Evolutionary conservation across 1,139 yeast genomes (phyloP).

Genomic region (Candida dubliniensis): DNA sequence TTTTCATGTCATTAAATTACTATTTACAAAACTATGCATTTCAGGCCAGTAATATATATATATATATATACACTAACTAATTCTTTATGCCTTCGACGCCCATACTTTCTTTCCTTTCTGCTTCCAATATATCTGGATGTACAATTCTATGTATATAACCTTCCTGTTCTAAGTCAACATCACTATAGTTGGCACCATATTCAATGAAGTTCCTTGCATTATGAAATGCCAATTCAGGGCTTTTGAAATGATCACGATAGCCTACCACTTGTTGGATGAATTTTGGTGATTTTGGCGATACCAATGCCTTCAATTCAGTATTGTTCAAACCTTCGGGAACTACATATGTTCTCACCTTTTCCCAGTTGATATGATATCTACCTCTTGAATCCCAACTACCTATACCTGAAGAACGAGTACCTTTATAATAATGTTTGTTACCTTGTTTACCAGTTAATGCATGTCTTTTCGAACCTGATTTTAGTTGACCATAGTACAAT

Average conservation of each 20-base stretch:
- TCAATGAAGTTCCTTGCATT: conserved; percentile 75
- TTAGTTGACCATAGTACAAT: conserved; percentile 75
- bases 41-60: neutral
- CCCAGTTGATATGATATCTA: conserved; percentile 76
- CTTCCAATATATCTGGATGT: conserved; percentile 22
- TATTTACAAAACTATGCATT: conserved; percentile 1
- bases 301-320: conserved; percentile 67
- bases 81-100: conserved; percentile 3
- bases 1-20: neutral
- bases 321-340: conserved; percentile 59
- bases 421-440: conserved; percentile 90
- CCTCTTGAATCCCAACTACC: conserved; percentile 80
- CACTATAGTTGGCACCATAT: conserved; percentile 56
- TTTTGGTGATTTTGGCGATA: conserved; percentile 66
- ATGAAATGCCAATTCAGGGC: conserved; percentile 70
- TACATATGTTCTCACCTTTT: conserved; percentile 85
- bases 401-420: conserved; percentile 92
- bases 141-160: conserved; percentile 48
- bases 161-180: conserved; percentile 37
- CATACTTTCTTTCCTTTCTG: conserved; percentile 4
- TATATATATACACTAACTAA: neutral
- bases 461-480: conserved; percentile 81
- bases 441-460: conserved; percentile 91
- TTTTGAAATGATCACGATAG: conserved; percentile 68
- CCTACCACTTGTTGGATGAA: conserved; percentile 70